A percentile compares a stretch with the other conserved stretches of the same genome.
Conservation (phyloP, 176 grass and related monocot species). For the Pontederia crassipes region DNA sequence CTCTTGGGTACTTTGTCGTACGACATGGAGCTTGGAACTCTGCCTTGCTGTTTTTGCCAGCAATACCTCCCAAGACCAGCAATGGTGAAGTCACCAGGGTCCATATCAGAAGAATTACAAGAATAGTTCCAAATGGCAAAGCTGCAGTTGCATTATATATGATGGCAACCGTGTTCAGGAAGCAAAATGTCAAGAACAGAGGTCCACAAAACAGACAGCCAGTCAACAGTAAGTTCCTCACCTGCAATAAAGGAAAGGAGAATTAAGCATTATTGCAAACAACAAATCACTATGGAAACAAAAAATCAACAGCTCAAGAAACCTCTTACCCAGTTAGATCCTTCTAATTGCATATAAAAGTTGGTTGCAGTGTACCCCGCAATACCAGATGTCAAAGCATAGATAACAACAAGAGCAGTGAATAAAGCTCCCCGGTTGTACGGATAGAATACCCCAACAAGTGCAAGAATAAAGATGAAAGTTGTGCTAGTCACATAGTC, state of each 20-base stretch:
- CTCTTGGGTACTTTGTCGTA: slow-evolving; percentile 14
- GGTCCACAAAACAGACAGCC: slow-evolving; percentile 15
- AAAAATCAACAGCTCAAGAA: too few relatives aligned
- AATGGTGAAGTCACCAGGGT: slow-evolving; percentile 14
- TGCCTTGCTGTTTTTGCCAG: slow-evolving; percentile 4
- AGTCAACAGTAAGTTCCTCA: slow-evolving; percentile 12
- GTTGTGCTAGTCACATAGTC: not conserved
- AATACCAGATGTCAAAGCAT: slow-evolving; percentile 19
- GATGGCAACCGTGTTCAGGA: slow-evolving; percentile 15
- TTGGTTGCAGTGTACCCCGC: slow-evolving; percentile 9
- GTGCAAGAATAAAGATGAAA: slow-evolving; percentile 18
- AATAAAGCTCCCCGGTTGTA: slow-evolving; percentile 13
- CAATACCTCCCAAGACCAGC: slow-evolving; percentile 11
- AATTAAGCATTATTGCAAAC: too few relatives aligned
- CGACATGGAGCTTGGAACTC: slow-evolving; percentile 13
- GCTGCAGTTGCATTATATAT: slow-evolving; percentile 6
- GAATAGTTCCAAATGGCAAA: slow-evolving; percentile 15
- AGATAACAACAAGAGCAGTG: slow-evolving; percentile 10
- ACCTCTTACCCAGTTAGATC: slow-evolving; percentile 7
- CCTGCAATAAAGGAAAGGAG: not conserved
- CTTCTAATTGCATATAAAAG: slow-evolving; percentile 12
- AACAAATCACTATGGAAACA: too few relatives aligned
- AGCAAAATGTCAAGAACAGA: slow-evolving; percentile 10
- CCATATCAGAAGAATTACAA: slow-evolving; percentile 18
- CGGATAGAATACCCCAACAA: slow-evolving; percentile 16